These are phyloP conservation scores for Clavaria fumosa DNA, from an alignment of 768 basidiomycete genomes.

Conservation along the genomic window DNA sequence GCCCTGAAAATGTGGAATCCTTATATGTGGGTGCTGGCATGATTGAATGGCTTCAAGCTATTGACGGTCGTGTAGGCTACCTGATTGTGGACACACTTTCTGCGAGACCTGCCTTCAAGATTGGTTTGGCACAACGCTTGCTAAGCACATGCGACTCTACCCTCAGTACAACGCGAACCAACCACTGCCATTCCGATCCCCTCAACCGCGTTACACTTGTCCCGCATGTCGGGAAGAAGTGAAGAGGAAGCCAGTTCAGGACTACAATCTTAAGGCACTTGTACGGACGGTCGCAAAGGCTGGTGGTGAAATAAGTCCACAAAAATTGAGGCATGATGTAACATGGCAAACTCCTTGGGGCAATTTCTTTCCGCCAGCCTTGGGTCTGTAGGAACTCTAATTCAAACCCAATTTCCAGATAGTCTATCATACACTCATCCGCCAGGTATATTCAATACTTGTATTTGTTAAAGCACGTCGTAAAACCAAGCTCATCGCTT, in stretches of 20 bases:
- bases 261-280: conserved; percentile 44
- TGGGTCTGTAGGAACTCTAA: too few species aligned
- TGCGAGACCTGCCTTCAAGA: conserved; percentile 46
- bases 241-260: conserved; percentile 36
- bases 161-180: conserved; percentile 26
- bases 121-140: conserved; percentile 34
- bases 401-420: too few species aligned
- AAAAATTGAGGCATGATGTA: conserved; percentile 15
- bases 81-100: conserved; percentile 57
- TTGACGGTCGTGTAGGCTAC: conserved; percentile 26
- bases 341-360: conserved; percentile 27
- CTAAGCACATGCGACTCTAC: conserved; percentile 30
- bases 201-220: conserved; percentile 44
- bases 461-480: background rate
- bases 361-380: conserved; percentile 35
- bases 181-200: conserved; percentile 11
- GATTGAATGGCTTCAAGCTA: background rate
- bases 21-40: conserved; percentile 34
- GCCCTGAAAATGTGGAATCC: conserved; percentile 49
- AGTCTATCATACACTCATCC: background rate
- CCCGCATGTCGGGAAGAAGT: conserved; percentile 47
- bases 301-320: conserved; percentile 32
- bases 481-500: conserved; percentile 20
- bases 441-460: background rate
- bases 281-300: conserved; percentile 34